phyloP scores from a whole-genome alignment of 192 early-diverging fungal genomes.

The Linnemannia hyalina region DNA sequence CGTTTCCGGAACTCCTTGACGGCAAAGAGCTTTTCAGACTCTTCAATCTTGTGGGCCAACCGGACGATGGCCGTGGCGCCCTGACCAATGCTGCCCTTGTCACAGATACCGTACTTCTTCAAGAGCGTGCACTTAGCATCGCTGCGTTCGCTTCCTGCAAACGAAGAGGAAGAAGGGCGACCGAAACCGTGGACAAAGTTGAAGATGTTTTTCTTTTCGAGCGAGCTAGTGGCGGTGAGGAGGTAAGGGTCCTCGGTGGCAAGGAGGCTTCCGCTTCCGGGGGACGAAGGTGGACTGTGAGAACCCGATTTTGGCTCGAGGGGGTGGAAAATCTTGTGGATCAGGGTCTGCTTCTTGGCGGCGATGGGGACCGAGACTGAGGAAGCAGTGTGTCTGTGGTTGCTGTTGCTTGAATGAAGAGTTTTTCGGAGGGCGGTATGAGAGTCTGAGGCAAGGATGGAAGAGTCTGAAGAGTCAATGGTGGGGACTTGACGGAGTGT shows the following conservation, averaged over 20 bases:
- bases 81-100: conserved; percentile 83
- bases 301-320: conserved; percentile 38
- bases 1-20: conserved; percentile 96
- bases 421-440: conserved; percentile 16
- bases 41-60: conserved; percentile 83
- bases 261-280: not conserved
- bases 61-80: conserved; percentile 95
- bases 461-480: conserved; percentile 27
- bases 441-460: conserved; percentile 5
- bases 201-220: conserved; percentile 53
- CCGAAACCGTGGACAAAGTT: conserved; percentile 34
- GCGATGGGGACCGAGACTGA: conserved; percentile 28
- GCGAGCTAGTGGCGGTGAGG: conserved; percentile 15
- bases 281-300: conserved; percentile 30
- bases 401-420: not conserved
- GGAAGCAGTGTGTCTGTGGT: not conserved
- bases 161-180: conserved; percentile 1
- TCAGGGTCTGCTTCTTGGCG: conserved; percentile 39
- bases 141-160: conserved; percentile 43
- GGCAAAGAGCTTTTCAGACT: conserved; percentile 79
- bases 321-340: conserved; percentile 54
- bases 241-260: conserved; percentile 42
- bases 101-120: conserved; percentile 88
- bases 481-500: conserved; percentile 43
- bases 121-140: conserved; percentile 54